These are phyloP conservation scores for Coelastrella sp. DNA, from an alignment of 139 green algal species.

Conservation along the genomic window DNA sequence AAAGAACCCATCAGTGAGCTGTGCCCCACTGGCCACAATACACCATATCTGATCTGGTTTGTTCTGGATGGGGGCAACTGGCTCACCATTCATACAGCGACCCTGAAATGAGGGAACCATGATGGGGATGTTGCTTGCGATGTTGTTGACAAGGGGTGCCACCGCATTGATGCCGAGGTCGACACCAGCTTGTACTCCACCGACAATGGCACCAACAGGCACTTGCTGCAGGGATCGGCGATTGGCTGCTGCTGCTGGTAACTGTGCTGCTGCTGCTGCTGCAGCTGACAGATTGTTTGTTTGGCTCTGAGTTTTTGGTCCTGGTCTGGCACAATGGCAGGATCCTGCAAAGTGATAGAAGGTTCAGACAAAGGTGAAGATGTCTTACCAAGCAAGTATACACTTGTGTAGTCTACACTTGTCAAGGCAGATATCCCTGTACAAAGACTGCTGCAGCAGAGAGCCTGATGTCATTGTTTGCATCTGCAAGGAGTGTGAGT, in stretches of 20 bases:
- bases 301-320: too few relatives aligned
- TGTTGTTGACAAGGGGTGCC: slow-evolving; percentile 7
- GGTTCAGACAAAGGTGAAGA: too few relatives aligned
- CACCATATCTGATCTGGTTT: neutral
- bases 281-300: too few relatives aligned
- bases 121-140: slow-evolving; percentile 30
- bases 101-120: slow-evolving; percentile 9
- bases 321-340: too few relatives aligned
- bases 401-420: too few relatives aligned
- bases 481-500: too few relatives aligned
- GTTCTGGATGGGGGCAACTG: neutral
- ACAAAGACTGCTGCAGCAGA: too few relatives aligned
- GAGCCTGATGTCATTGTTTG: too few relatives aligned
- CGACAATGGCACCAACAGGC: neutral
- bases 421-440: too few relatives aligned
- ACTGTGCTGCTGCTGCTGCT: neutral
- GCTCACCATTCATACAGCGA: slow-evolving; percentile 5
- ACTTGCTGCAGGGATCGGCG: slow-evolving; percentile 3
- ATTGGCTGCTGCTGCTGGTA: neutral
- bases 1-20: neutral
- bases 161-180: neutral
- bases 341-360: too few relatives aligned
- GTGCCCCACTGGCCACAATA: neutral
- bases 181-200: neutral
- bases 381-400: too few relatives aligned